Evolutionary conservation across 1,284 basidiomycete genomes (phyloP), one percentile per base, ranked within the genome.

Genomic region (Neotropicomus parvogracilis): DNA sequence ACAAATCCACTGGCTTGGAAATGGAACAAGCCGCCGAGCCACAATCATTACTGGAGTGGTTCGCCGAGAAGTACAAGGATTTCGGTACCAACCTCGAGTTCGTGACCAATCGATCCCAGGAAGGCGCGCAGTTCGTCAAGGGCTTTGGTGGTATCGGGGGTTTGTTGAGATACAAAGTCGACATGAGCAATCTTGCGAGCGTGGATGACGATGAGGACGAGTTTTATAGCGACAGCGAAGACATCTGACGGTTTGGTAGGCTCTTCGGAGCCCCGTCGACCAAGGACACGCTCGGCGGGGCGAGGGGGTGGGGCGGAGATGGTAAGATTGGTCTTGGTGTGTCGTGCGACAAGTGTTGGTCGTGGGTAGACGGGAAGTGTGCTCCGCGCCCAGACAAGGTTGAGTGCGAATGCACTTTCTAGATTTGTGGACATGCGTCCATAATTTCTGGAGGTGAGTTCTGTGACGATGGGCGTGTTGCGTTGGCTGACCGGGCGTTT

Each of bases 141-240:
- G 97, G 95, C 43, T 99, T 99, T 63, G 95, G 95, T 73, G 95
- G 95, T 29, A 97, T 99, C 57, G 95, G 95, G 39, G 95, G 95
- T 28, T 75, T 98, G 51, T 75, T 97, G 54, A 82, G 94, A 50
- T 97, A 97, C 82, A 95, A 97, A 75, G 92, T 97, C 57, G 92
- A 94, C 71, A 91, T 97, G 70, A 80, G 79, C 55, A 88, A 88
- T 67, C 75, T 95, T 40, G 74, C 70, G 81, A 90, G 74, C 50
- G 77, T 87, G 51, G 88, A 91, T 69, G 88, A 90, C 68, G 63
- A 64, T 0, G 60, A 66, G 24, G 60, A 66, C 41, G 60, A 62
- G 41, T 91, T 90, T 71, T 84, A 79, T 68, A 85, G 82, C 51
- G 88, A 88, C 55, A 83, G 88, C 55, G 88, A 89, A 53, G 85